phyloP scores from a whole-genome alignment of 345 rosid species.

The Bruguiera sexangula region DNA sequence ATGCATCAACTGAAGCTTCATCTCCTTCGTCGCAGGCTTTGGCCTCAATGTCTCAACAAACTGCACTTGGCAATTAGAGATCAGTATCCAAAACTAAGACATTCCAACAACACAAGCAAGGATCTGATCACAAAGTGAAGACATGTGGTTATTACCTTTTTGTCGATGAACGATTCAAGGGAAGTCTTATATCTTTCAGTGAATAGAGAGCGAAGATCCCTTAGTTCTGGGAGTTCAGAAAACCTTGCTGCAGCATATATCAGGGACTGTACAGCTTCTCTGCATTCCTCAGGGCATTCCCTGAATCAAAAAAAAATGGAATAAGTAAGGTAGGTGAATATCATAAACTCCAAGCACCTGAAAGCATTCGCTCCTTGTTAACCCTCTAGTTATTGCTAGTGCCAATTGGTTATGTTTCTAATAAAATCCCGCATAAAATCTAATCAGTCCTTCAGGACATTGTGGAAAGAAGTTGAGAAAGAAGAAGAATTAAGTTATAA shows the following conservation, averaged over 20 bases:
- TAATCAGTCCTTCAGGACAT: too few relatives aligned
- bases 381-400: too few relatives aligned
- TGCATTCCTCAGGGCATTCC: slow-evolving; percentile 83
- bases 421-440: too few relatives aligned
- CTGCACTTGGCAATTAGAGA: slow-evolving; percentile 25
- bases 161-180: slow-evolving; percentile 44
- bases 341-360: not conserved
- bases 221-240: slow-evolving; percentile 76
- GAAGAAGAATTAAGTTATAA: too few relatives aligned
- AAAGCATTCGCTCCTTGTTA: not conserved
- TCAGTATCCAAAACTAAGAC: slow-evolving; percentile 4
- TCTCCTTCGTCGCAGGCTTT: slow-evolving; percentile 50
- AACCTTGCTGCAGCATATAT: slow-evolving; percentile 86
- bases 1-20: slow-evolving; percentile 56
- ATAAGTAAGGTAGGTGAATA: too few relatives aligned
- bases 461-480: too few relatives aligned
- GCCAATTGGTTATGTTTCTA: too few relatives aligned
- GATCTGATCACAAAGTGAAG: not conserved
- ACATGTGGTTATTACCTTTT: slow-evolving; percentile 41
- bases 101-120: not conserved
- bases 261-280: slow-evolving; percentile 66
- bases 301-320: slow-evolving; percentile 31
- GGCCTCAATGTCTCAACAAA: slow-evolving; percentile 48
- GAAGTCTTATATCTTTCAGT: slow-evolving; percentile 57
- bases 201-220: slow-evolving; percentile 59